A percentile compares a stretch with the other conserved stretches of the same genome.
Evolutionary conservation across 2,329 filamentous ascomycete genomes (phyloP).

Genomic region (Trichocomaceae sp.): DNA sequence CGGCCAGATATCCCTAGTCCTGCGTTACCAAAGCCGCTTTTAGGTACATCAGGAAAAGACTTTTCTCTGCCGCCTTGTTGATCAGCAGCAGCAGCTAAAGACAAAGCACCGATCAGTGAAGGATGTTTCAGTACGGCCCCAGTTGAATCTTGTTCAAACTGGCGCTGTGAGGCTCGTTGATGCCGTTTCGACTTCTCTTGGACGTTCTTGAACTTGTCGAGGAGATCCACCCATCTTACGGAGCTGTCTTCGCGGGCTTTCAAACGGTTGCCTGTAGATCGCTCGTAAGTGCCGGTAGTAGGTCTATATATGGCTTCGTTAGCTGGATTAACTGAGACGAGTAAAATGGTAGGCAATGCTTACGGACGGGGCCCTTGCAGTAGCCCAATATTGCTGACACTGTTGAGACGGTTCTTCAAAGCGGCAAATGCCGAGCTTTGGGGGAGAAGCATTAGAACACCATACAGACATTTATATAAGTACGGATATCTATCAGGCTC

Average conservation of each 20-base stretch:
- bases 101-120: constrained; percentile 27
- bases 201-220: constrained; percentile 89
- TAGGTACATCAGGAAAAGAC: constrained; percentile 28
- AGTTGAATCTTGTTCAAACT: constrained; percentile 48
- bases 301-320: constrained; percentile 2
- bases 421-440: constrained; percentile 96
- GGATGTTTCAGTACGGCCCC: constrained; percentile 33
- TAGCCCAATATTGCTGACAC: constrained; percentile 93
- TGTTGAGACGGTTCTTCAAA: constrained; percentile 92
- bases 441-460: constrained; percentile 93
- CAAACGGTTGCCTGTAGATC: constrained; percentile 61
- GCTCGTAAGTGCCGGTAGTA: constrained; percentile 54
- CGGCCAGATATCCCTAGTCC: constrained; percentile 32
- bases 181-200: constrained; percentile 76
- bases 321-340: not conserved
- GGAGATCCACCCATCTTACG: constrained; percentile 84
- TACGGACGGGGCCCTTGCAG: constrained; percentile 77
- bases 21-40: constrained; percentile 19
- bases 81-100: constrained; percentile 22
- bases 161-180: constrained; percentile 48
- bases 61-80: constrained; percentile 27
- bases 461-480: constrained; percentile 95
- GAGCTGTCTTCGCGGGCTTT: constrained; percentile 74
- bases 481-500: constrained; percentile 94
- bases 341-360: constrained; percentile 31